These are phyloP conservation scores for Xylaria sp. DNA, from an alignment of 2,329 filamentous ascomycete species.

Conservation along the genomic window DNA sequence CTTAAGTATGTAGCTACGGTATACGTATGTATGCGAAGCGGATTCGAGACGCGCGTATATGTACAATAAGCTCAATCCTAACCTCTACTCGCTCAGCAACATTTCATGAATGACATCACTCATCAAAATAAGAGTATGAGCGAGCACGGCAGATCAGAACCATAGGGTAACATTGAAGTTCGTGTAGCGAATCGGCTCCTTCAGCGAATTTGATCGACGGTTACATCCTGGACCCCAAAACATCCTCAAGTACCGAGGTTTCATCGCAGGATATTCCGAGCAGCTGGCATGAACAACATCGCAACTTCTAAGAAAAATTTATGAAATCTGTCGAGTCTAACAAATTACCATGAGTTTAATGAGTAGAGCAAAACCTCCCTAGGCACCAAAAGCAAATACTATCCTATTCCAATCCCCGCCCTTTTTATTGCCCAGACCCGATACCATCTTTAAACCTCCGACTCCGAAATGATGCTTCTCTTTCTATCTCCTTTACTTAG, in stretches of 20 bases:
- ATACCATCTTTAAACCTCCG: constrained; percentile 15
- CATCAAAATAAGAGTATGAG: neutral
- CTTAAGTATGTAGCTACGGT: neutral
- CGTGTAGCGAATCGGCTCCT: neutral
- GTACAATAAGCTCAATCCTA: too few relatives aligned
- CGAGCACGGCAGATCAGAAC: neutral
- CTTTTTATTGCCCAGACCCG: constrained; percentile 24
- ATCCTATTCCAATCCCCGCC: constrained; percentile 1
- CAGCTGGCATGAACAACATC: neutral
- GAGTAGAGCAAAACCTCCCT: constrained; percentile 12
- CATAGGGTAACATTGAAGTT: neutral
- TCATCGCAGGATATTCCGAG: neutral
- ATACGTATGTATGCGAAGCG: neutral
- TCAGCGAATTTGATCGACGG: neutral
- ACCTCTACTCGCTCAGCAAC: too few relatives aligned
- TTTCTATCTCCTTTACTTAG: neutral
- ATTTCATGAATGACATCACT: neutral
- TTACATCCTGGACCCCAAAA: neutral
- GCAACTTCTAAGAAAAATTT: neutral
- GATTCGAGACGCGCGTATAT: neutral
- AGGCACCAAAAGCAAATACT: constrained; percentile 3
- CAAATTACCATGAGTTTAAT: constrained; percentile 16
- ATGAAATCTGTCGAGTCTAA: constrained; percentile 17
- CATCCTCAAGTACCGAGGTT: neutral
- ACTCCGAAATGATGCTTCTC: constrained; percentile 28